These are phyloP conservation scores for Yarrowia alimentaria DNA, from an alignment of 805 yeast species.

Conservation along the genomic window DNA sequence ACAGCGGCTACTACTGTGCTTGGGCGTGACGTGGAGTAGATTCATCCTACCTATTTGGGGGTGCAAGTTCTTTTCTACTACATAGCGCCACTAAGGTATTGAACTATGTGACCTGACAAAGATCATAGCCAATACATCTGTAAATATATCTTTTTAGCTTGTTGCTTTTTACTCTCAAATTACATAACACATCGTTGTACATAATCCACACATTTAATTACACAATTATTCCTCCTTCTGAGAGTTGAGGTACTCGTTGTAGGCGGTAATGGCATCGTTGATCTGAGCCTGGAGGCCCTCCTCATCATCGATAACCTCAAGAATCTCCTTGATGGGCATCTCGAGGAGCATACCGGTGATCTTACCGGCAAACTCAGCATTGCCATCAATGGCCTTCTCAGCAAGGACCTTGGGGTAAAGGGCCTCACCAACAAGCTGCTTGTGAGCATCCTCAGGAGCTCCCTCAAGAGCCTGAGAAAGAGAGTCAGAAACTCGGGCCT, in stretches of 20 bases:
- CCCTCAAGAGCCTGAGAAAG: conserved; percentile 67
- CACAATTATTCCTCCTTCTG: conserved; percentile 28
- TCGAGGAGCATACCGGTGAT: conserved; percentile 98
- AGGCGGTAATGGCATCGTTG: conserved; percentile 91
- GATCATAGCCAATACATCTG: too few species aligned
- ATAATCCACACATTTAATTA: conserved; percentile 26
- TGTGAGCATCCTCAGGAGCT: conserved; percentile 83
- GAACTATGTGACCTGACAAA: too few species aligned
- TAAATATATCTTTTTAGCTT: too few species aligned
- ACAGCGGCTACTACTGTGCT: too few species aligned
- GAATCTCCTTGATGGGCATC: conserved; percentile 86
- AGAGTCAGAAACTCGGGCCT: conserved; percentile 36
- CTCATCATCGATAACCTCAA: conserved; percentile 85
- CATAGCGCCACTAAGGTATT: too few species aligned
- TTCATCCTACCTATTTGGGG: too few species aligned
- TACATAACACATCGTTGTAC: not conserved
- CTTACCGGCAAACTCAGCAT: conserved; percentile 92
- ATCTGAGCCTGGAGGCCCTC: conserved; percentile 86
- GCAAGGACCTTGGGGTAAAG: conserved; percentile 88
- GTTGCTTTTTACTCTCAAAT: too few species aligned
- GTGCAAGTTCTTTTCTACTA: too few species aligned
- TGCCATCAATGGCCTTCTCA: conserved; percentile 72
- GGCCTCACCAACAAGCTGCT: conserved; percentile 97
- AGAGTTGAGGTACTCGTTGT: conserved; percentile 65
- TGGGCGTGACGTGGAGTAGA: too few species aligned